These are phyloP conservation scores for Phytophthora pistaciae DNA, from an alignment of 352 stramenopile genomes.

Conservation along the genomic window DNA sequence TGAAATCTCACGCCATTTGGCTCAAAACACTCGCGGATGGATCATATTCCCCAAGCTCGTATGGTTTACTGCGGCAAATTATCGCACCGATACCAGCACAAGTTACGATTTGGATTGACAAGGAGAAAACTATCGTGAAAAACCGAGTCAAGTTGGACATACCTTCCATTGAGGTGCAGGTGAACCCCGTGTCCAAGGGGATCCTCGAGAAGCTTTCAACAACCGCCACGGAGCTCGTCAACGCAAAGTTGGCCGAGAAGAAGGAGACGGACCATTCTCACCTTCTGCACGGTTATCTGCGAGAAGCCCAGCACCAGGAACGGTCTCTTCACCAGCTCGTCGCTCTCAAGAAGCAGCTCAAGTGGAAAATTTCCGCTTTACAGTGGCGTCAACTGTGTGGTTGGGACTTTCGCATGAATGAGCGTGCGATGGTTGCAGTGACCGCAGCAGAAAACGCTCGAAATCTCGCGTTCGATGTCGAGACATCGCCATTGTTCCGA, in stretches of 20 bases:
- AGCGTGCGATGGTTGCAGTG: conserved; percentile 54
- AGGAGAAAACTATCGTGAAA: conserved; percentile 35
- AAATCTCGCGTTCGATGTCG: conserved; percentile 49
- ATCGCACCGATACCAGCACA: conserved; percentile 70
- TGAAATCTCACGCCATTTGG: conserved; percentile 75
- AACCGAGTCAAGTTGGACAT: conserved; percentile 71
- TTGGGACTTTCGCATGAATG: conserved; percentile 61
- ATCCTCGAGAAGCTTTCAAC: conserved; percentile 68
- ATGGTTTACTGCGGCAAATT: conserved; percentile 70
- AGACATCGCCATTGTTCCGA: conserved; percentile 56
- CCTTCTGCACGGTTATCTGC: conserved; percentile 37
- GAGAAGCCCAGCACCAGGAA: conserved; percentile 15
- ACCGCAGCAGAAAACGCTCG: conserved; percentile 45
- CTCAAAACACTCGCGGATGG: conserved; percentile 63
- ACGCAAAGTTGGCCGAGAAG: conserved; percentile 54
- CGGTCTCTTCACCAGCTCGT: conserved; percentile 54
- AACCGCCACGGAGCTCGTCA: conserved; percentile 45
- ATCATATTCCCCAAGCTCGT: conserved; percentile 69
- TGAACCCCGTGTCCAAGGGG: conserved; percentile 63
- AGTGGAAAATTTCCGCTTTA: conserved; percentile 71
- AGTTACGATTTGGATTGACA: conserved; percentile 67
- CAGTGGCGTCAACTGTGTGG: conserved; percentile 67
- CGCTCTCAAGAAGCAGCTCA: conserved; percentile 54
- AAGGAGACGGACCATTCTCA: conserved; percentile 43
- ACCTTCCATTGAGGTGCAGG: conserved; percentile 56